These are phyloP conservation scores for Daedalea quercina DNA, from an alignment of 768 basidiomycete genomes.

Conservation along the genomic window DNA sequence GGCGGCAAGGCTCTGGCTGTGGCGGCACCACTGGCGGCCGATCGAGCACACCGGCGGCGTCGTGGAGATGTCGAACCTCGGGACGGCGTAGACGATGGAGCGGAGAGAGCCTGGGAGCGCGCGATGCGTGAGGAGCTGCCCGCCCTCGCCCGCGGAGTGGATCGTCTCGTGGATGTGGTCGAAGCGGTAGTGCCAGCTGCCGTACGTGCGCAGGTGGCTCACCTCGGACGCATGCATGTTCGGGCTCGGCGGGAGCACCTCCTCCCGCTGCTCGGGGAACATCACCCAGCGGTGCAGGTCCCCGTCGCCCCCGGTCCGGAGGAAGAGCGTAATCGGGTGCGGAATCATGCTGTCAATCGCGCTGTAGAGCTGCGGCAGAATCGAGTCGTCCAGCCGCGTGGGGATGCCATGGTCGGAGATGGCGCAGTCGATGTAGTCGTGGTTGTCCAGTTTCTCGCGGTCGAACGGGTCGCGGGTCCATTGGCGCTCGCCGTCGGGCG, in stretches of 20 bases:
- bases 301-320: background rate
- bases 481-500: background rate
- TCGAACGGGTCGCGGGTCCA: background rate
- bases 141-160: background rate
- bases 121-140: conserved; percentile 1
- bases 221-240: background rate
- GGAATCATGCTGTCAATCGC: background rate
- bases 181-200: background rate
- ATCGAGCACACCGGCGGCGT: conserved; percentile 7
- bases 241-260: background rate
- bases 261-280: conserved; percentile 1
- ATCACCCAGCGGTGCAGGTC: conserved; percentile 7
- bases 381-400: conserved; percentile 21
- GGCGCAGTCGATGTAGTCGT: conserved; percentile 5
- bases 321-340: conserved; percentile 4
- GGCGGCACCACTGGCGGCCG: conserved; percentile 5
- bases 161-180: background rate
- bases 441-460: background rate
- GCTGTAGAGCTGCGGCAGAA: background rate
- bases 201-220: background rate
- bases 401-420: conserved; percentile 31
- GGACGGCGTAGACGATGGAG: conserved; percentile 6
- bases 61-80: conserved; percentile 8
- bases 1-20: background rate
- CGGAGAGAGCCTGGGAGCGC: conserved; percentile 6